Evolutionary conservation across 2,329 filamentous ascomycete genomes (phyloP), one percentile per base, ranked within the genome.

Genomic region (Xylariales sp.): DNA sequence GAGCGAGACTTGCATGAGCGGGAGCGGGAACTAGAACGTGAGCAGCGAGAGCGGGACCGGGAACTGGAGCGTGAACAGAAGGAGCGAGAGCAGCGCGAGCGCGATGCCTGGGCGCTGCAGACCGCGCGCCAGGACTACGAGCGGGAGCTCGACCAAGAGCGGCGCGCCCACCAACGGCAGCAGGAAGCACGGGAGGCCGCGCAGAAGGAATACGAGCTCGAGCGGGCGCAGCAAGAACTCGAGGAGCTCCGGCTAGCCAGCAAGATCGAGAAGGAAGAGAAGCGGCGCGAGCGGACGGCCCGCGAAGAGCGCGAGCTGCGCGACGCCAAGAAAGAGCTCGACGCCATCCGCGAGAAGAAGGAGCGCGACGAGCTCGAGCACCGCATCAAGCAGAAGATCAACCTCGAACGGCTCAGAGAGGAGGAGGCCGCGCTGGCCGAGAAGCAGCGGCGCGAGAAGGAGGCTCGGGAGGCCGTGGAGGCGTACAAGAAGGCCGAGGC

Each of bases 331-430:
- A 73, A 73, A 57, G 75, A 78, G 62, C 76, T 79, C 9, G 73
- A 83, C 41, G 76, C 77, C 30, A 75, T 79, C 23, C 73, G 73
- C n/a, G 65, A 75, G 18, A 82, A 83, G 48, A 85, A 84, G 70
- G 80, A 83, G n/a, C 81, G 80, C 28, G 80, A 81, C n/a, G 82
- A 82, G 71, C 82, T 85, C 70, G 81, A 86, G 75, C 81, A 80
- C 62, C 83, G 84, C 28, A 82, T 89, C 62, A 85, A 83, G 75
- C 81, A 83, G 72, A 84, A 87, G 70, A 76, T 87, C 1, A 85
- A 86, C 73, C 75, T 82, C 61, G 78, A 84, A 75, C 80, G 84
- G 30, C 77, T 87, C 16, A 79, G 81, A 67, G 80, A 83, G 58
- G 82, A 85, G 63, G 80, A 82, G 65, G 80, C 82, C 48, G 80